Evolutionary conservation across 129 eudicot species (phyloP), one percentile per base, ranked within the genome.

Genomic region (Pseudognaphalium luteoalbum): DNA sequence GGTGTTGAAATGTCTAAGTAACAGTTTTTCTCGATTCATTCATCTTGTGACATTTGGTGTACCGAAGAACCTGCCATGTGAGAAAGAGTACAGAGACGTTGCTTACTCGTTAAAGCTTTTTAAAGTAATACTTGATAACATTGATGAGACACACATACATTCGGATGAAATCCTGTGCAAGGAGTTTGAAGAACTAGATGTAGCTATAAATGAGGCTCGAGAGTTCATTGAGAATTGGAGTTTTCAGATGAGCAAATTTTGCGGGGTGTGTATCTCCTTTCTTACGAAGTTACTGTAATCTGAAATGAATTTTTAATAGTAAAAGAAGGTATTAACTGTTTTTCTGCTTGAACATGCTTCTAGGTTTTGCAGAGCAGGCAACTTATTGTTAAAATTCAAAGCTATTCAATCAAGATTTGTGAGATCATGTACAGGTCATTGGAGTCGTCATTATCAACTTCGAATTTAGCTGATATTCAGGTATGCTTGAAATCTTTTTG

Each of bases 1-100:
- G 73, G 74, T 86, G 39, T 71, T 91, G 68, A 86, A 91, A 72
- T 87, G 99, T 76, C 72, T 95, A 22, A 70, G 72, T 32, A 95
- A 95, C 91, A 91, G 96, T 76, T 86, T 91, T 51, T 84, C 97
- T 83, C 96, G 99, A 69, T 95, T 91, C 85, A 86, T 91, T 80
- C 99, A 89, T 86, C 85, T 95, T 37, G 89, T 87, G 52, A 86
- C 97, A 80, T 87, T 90, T 75, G 82, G 80, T 28, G 75, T 82
- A 33, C 74, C 86, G 28, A 91, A 78, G 81, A 80, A 74, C 66
- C 70, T 95, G 84, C 97, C 99, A 76, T 60, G 81, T 81, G 87
- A 87, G 75, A 86, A 80, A 68, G 88, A 81, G 62, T 91, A 78
- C 85, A 86, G 58, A 69, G 71, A 81, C 60, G 34, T 89, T 32